Base-by-base conservation (phyloP, 495 filamentous ascomycete species). In the Penicillium nucicola region DNA sequence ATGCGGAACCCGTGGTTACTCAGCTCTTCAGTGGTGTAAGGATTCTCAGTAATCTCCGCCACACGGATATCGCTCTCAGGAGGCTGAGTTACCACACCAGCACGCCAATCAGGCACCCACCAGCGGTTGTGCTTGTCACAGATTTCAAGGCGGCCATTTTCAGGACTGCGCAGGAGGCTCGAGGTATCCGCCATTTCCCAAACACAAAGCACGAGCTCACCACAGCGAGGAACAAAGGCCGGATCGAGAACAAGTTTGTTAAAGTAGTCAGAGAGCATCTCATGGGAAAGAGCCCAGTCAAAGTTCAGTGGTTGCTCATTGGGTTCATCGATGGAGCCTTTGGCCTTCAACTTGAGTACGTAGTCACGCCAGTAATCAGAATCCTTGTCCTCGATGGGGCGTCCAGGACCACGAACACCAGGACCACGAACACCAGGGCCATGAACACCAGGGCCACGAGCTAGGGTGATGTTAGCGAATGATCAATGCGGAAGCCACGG, bases 121-220 rank as follows among this genome's bases (percentile, higher is more conserved):
- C 60, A 67, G n/a, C 43, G 54, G 13, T 45, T 28, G 33, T 62
- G 53, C 9, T 52, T 44, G 8, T 69, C 64, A 18, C 60, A 71
- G n/a, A 76, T 53, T 42, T 68, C 63, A 36, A 70, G 62, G 11
- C 60, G 25, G 4, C 62, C 41, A 1, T 50, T 61, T 6, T 59
- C 48, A 0, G 51, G 10, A 49, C 79, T 68, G 50, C 56, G 67
- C 11, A 60, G 42, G 8, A 81, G 65, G 13, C 70, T 28, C 7
- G 25, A 66, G 5, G 68, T 67, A 0, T 71, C 35, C 39, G 40
- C 54, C 3, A 80, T 48, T 4, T 62, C 50, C 4, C 60, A 55
- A 1, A 70, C 66, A 67, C 77, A 86, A 2, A 86, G 71, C 1
- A 85, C 83, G 5, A 82, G 52, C 48, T 86, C 83, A 1, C 79